Conservation (phyloP, 805 yeast species). For the Starmerella bacillaris region DNA sequence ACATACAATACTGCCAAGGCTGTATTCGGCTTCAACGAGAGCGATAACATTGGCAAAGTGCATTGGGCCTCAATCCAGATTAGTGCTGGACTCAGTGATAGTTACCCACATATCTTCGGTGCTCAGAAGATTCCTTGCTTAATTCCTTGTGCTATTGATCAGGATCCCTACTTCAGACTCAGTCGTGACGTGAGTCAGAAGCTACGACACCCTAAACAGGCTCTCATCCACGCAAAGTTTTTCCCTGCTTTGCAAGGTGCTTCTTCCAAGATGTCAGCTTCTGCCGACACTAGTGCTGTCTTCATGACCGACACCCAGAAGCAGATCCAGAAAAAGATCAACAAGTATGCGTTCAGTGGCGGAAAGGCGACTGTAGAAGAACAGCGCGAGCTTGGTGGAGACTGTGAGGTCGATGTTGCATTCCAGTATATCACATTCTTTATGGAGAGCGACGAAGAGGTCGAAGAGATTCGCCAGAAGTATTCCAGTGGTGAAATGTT, state of each 20-base stretch:
- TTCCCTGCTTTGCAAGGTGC: slow-evolving; percentile 98
- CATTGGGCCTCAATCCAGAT: slow-evolving; percentile 95
- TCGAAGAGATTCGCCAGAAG: slow-evolving; percentile 39
- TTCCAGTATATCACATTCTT: slow-evolving; percentile 84
- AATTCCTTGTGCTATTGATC: slow-evolving; percentile 98
- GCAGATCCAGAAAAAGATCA: slow-evolving; percentile 82
- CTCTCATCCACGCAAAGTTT: slow-evolving; percentile 81
- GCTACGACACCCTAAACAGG: slow-evolving; percentile 75
- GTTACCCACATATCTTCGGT: slow-evolving; percentile 85
- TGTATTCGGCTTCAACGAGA: slow-evolving; percentile 88
- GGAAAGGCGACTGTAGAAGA: slow-evolving; percentile 78
- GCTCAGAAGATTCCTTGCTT: slow-evolving; percentile 85
- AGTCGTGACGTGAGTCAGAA: slow-evolving; percentile 95
- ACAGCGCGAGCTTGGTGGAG: slow-evolving; percentile 78
- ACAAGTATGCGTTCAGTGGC: slow-evolving; percentile 92
- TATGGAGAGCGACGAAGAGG: slow-evolving; percentile 68
- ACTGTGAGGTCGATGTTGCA: slow-evolving; percentile 90
- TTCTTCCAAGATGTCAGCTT: slow-evolving; percentile 90
- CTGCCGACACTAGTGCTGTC: slow-evolving; percentile 78
- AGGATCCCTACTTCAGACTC: slow-evolving; percentile 94
- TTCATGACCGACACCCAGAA: slow-evolving; percentile 90
- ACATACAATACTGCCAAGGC: slow-evolving; percentile 95
- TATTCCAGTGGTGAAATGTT: slow-evolving; percentile 68
- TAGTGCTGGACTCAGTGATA: slow-evolving; percentile 86
- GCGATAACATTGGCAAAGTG: slow-evolving; percentile 82